A percentile compares a stretch with the other conserved stretches of the same genome.
phyloP scores from a whole-genome alignment of 768 basidiomycete species.

The Rubroboletus satanas region DNA sequence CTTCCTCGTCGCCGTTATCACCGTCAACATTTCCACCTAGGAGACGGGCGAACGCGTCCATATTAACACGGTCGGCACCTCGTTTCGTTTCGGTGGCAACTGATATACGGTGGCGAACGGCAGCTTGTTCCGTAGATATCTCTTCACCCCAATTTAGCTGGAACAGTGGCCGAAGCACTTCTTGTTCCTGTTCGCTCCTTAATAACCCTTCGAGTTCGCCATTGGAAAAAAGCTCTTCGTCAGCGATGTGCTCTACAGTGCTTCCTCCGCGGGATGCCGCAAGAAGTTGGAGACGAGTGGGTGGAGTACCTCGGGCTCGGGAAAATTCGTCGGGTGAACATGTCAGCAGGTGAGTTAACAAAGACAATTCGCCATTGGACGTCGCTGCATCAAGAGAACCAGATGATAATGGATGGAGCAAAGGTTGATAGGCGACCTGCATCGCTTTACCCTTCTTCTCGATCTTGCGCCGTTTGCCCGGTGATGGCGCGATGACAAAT shows the following conservation, averaged over 20 bases:
- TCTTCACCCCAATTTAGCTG: conserved; percentile 37
- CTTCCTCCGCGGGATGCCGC: conserved; percentile 55
- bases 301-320: conserved; percentile 31
- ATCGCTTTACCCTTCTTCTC: conserved; percentile 29
- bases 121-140: conserved; percentile 24
- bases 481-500: conserved; percentile 3
- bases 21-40: conserved; percentile 35
- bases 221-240: conserved; percentile 69
- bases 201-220: conserved; percentile 65
- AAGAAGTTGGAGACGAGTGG: conserved; percentile 67
- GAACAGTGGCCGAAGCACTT: conserved; percentile 37
- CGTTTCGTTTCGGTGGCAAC: conserved; percentile 23
- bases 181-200: conserved; percentile 49
- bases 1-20: conserved; percentile 24
- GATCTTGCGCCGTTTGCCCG: conserved; percentile 32
- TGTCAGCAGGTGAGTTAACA: conserved; percentile 55
- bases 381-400: conserved; percentile 14
- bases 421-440: conserved; percentile 48
- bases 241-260: conserved; percentile 45
- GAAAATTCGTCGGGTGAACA: conserved; percentile 32
- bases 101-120: neutral
- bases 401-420: conserved; percentile 54
- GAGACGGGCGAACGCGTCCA: conserved; percentile 53
- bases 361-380: conserved; percentile 23
- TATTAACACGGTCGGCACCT: conserved; percentile 45